Percentiles rank a stretch among this genome's conserved stretches.
These are phyloP conservation scores for Coniochaeta sp. DNA, from an alignment of 2,329 filamentous ascomycete genomes.

Conservation along the genomic window DNA sequence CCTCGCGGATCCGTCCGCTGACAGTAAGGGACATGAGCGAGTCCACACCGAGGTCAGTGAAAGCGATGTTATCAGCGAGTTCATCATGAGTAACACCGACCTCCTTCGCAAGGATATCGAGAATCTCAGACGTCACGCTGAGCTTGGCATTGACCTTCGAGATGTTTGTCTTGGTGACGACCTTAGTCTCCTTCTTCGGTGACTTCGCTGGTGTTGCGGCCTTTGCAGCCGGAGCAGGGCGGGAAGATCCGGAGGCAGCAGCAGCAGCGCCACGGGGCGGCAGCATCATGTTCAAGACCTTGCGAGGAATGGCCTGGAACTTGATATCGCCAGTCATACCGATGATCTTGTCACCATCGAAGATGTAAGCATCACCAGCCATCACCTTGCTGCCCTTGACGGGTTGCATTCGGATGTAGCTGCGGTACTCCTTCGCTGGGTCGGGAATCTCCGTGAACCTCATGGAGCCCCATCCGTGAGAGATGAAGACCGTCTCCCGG, in stretches of 20 bases:
- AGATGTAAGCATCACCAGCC: conserved; percentile 47
- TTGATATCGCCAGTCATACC: conserved; percentile 49
- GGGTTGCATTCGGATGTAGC: conserved; percentile 52
- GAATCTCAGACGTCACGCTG: conserved; percentile 35
- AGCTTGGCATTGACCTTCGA: conserved; percentile 43
- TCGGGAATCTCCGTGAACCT: conserved; percentile 40
- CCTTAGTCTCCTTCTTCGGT: conserved; percentile 26
- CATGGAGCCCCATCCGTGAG: conserved; percentile 51
- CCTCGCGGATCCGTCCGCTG: conserved; percentile 48
- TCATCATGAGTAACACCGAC: conserved; percentile 48
- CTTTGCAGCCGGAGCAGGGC: conserved; percentile 25
- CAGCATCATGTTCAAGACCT: conserved; percentile 59
- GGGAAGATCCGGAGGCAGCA: conserved; percentile 22
- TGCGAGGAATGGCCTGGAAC: conserved; percentile 61
- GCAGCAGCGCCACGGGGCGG: conserved; percentile 47
- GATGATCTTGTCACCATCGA: conserved; percentile 43
- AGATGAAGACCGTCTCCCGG: conserved; percentile 49
- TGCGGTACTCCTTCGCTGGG: conserved; percentile 41
- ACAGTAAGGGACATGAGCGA: conserved; percentile 56
- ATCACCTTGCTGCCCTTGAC: conserved; percentile 43
- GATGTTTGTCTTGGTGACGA: conserved; percentile 38
- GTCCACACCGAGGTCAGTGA: conserved; percentile 52
- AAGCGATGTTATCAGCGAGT: conserved; percentile 47
- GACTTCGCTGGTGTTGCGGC: conserved; percentile 23
- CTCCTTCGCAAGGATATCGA: conserved; percentile 50